These are phyloP conservation scores for Ascochyta viciae-villosae DNA, from an alignment of 2,329 filamentous ascomycete genomes.

Conservation along the genomic window DNA sequence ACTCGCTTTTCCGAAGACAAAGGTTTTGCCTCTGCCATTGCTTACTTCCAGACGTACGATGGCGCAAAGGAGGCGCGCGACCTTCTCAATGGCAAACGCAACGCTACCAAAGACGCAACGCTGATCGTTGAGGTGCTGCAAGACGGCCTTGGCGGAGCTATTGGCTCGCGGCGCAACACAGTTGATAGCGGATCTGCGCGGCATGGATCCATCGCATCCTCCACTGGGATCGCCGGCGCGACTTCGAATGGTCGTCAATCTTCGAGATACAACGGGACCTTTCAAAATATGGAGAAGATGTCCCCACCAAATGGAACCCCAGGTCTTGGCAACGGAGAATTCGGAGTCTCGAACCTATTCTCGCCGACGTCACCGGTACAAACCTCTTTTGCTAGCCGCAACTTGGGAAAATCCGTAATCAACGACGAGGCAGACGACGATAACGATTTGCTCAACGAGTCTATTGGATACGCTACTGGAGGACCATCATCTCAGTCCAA, in stretches of 20 bases:
- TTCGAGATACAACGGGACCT: conserved; percentile 68
- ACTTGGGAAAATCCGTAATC: conserved; percentile 73
- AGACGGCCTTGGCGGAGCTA: conserved; percentile 41
- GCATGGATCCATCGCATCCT: conserved; percentile 55
- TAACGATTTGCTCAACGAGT: conserved; percentile 74
- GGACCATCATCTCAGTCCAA: conserved; percentile 58
- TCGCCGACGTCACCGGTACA: conserved; percentile 77
- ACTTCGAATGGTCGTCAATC: conserved; percentile 56
- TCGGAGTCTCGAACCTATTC: conserved; percentile 71
- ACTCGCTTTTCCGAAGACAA: conserved; percentile 63
- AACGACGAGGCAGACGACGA: conserved; percentile 74
- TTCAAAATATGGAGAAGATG: conserved; percentile 67
- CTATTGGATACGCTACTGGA: conserved; percentile 76
- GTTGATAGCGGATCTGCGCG: conserved; percentile 57
- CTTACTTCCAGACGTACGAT: conserved; percentile 63
- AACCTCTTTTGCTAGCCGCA: conserved; percentile 69
- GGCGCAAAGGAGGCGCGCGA: conserved; percentile 67
- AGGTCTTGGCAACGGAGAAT: conserved; percentile 63
- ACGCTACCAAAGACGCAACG: conserved; percentile 65
- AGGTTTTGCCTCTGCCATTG: conserved; percentile 64
- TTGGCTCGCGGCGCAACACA: conserved; percentile 62
- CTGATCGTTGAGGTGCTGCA: conserved; percentile 65
- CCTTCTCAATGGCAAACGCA: conserved; percentile 67
- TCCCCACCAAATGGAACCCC: conserved; percentile 65
- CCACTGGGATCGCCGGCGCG: conserved; percentile 54